Evolutionary conservation across 768 basidiomycete species (phyloP).

Genomic region (Chlorophyllum brunneum): DNA sequence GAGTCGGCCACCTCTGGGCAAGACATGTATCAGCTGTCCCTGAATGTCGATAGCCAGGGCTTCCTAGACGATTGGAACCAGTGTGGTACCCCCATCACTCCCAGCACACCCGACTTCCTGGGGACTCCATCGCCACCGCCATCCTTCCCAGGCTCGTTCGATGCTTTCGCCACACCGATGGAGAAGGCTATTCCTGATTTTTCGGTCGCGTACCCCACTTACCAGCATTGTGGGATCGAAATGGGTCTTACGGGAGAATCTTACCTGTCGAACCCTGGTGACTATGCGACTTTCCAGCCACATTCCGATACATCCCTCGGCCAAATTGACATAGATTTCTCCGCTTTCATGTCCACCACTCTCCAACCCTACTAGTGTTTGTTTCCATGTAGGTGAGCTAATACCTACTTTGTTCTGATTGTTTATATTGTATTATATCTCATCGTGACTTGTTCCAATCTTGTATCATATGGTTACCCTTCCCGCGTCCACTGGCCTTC

Average conservation of each 20-base stretch:
- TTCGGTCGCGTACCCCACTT: slow-evolving; percentile 17
- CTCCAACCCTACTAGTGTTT: slow-evolving; percentile 18
- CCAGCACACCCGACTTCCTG: slow-evolving; percentile 36
- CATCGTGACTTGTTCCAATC: neutral
- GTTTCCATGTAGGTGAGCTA: neutral
- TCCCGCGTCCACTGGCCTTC: neutral
- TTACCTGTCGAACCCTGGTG: slow-evolving; percentile 10
- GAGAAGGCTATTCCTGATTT: slow-evolving; percentile 24
- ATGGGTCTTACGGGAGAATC: slow-evolving; percentile 12
- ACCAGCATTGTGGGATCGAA: slow-evolving; percentile 16
- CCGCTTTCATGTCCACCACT: slow-evolving; percentile 33
- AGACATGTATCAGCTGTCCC: slow-evolving; percentile 15
- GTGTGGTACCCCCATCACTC: slow-evolving; percentile 40
- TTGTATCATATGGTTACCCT: slow-evolving; percentile 7
- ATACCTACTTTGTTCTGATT: neutral
- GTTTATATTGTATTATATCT: slow-evolving; percentile 14
- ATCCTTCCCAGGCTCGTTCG: slow-evolving; percentile 25
- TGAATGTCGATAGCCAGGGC: slow-evolving; percentile 36
- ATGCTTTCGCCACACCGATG: slow-evolving; percentile 19
- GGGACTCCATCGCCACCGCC: slow-evolving; percentile 23
- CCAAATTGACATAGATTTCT: slow-evolving; percentile 23
- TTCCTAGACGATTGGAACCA: slow-evolving; percentile 38
- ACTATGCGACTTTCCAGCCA: slow-evolving; percentile 15
- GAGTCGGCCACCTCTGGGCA: slow-evolving; percentile 17
- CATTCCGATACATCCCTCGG: slow-evolving; percentile 15